Percentiles rank a stretch among this genome's conserved stretches.
Conservation (phyloP, 352 stramenopile species). For the Phytophthora macrochlamydospora region DNA sequence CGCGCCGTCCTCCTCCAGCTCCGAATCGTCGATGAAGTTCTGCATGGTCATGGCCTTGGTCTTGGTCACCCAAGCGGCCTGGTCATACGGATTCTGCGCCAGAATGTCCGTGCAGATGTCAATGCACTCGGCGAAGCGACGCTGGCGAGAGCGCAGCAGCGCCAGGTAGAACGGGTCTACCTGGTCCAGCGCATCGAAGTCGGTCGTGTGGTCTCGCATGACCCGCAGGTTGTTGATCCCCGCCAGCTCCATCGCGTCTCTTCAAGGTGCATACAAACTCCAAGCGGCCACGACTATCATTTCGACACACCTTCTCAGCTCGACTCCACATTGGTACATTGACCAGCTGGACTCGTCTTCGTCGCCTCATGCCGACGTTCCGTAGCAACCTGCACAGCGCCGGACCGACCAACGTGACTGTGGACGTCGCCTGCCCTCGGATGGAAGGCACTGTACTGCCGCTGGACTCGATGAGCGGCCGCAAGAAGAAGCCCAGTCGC, state of each 20-base stretch:
- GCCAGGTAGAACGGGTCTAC: slow-evolving; percentile 92
- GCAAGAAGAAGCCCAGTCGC: slow-evolving; percentile 15
- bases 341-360: not conserved
- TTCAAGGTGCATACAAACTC: slow-evolving; percentile 7
- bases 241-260: not conserved
- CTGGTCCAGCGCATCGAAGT: slow-evolving; percentile 54
- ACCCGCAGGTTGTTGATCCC: not conserved
- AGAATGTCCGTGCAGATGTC: slow-evolving; percentile 87
- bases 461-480: slow-evolving; percentile 43
- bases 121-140: slow-evolving; percentile 82
- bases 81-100: slow-evolving; percentile 86
- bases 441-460: slow-evolving; percentile 53
- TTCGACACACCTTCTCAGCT: not conserved
- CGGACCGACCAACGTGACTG: slow-evolving; percentile 6
- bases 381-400: not conserved
- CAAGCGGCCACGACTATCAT: not conserved
- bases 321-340: no score
- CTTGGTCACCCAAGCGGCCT: slow-evolving; percentile 91
- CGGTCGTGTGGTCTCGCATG: slow-evolving; percentile 15
- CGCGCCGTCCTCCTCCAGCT: slow-evolving; percentile 91
- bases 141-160: slow-evolving; percentile 73
- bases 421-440: slow-evolving; percentile 21
- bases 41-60: slow-evolving; percentile 87
- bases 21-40: slow-evolving; percentile 93
- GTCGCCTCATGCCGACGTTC: slow-evolving; percentile 6